Percentiles rank a stretch among this genome's conserved stretches.
These are phyloP conservation scores for Penicillium sp. DNA, from an alignment of 2,329 filamentous ascomycete genomes.

Conservation along the genomic window DNA sequence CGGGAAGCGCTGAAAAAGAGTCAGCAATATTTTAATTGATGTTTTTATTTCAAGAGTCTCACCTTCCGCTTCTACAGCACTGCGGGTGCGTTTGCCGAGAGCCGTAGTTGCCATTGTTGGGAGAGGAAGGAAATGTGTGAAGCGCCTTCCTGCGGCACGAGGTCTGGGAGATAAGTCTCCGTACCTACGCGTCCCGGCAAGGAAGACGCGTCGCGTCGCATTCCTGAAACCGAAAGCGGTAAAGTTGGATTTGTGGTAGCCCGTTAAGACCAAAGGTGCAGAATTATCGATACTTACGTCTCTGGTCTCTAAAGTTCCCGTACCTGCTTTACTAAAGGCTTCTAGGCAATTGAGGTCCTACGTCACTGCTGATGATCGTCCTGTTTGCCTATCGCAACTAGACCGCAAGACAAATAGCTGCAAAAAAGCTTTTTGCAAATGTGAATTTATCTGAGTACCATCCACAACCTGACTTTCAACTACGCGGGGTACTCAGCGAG, in stretches of 20 bases:
- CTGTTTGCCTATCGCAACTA: not conserved
- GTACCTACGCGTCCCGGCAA: not conserved
- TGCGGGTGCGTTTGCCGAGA: conserved; percentile 47
- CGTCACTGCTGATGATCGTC: not conserved
- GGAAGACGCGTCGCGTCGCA: conserved; percentile 15
- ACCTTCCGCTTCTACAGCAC: conserved; percentile 41
- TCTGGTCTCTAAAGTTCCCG: not conserved
- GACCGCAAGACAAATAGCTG: not conserved
- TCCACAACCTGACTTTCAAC: not conserved
- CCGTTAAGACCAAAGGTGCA: not conserved
- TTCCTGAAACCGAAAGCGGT: conserved; percentile 10
- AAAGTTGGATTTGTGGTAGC: not conserved
- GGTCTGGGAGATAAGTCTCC: not conserved
- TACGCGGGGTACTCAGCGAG: conserved; percentile 9
- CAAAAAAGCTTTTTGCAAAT: not conserved
- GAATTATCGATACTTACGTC: not conserved
- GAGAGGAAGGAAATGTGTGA: conserved; percentile 20
- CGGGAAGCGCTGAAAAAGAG: conserved; percentile 28
- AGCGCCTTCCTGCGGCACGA: conserved; percentile 1
- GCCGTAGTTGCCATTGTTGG: conserved; percentile 40
- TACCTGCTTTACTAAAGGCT: not conserved
- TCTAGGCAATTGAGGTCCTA: not conserved
- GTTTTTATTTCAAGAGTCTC: conserved; percentile 22
- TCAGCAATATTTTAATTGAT: conserved; percentile 11
- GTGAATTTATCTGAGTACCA: not conserved